phyloP scores from a whole-genome alignment of 495 filamentous ascomycete genomes.

The Letharia lupina region DNA sequence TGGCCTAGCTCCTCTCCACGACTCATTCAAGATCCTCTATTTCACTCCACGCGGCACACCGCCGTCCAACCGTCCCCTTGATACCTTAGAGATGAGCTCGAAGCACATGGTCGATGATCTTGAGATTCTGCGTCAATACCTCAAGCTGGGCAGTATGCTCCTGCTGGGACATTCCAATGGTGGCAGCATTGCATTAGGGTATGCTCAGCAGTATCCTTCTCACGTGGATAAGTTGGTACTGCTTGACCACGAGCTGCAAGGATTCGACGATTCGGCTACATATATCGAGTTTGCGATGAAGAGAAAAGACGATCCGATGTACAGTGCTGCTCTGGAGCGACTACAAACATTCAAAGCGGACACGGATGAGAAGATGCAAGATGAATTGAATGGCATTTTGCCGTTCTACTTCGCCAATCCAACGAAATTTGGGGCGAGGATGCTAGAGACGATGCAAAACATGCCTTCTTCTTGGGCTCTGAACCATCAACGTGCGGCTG shows the following conservation, averaged over 20 bases:
- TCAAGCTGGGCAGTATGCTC: not conserved
- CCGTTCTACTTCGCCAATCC: not conserved
- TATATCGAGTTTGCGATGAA: not conserved
- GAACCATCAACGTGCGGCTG: not conserved
- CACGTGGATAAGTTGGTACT: not conserved
- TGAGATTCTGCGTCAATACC: not conserved
- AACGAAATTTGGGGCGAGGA: not conserved
- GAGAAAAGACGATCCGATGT: not conserved
- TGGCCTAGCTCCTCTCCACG: not conserved
- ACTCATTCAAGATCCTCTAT: not conserved
- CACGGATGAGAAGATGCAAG: not conserved
- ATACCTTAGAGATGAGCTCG: not conserved
- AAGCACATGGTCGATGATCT: not conserved
- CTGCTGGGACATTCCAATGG: not conserved
- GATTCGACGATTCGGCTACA: not conserved
- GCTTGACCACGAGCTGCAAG: not conserved
- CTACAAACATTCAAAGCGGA: not conserved
- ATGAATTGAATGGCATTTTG: not conserved
- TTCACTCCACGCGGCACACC: not conserved
- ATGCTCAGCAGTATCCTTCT: not conserved
- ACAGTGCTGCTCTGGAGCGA: not conserved
- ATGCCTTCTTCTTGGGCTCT: not conserved
- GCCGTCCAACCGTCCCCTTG: not conserved
- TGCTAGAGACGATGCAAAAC: not conserved
- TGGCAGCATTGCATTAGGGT: not conserved